Evolutionary conservation across 176 grass and related monocot genomes (phyloP), one percentile per base, ranked within the genome.

Genomic region (Chloris gayana): DNA sequence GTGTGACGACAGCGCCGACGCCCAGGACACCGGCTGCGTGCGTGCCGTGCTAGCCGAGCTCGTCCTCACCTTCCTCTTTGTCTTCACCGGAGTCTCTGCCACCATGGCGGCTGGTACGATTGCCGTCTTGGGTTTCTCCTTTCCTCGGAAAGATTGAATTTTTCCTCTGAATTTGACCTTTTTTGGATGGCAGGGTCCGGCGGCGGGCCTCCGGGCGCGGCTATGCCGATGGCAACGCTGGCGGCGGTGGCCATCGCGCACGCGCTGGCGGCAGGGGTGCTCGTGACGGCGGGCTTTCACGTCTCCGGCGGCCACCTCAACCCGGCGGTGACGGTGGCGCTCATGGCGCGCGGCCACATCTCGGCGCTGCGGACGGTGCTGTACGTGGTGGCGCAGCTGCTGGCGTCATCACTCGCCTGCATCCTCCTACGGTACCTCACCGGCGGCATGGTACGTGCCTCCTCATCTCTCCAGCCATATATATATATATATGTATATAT

Each of bases 41-140:
- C 83, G 88, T 67, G 83, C 83, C 73, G 86, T 93, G 67, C 86
- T 93, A 37, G 96, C 92, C 13, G 96, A 99, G 90, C 31, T 93
- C n/a, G 83, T 99, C 63, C 92, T 99, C 75, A 99, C 96, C 66
- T 99, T 99, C 82, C 86, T 99, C 78, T 95, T 99, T 62, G 90
- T 99, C 79, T 95, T 99, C 87, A 87, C 86, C 32, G 96, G 88
- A 1, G 96, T 99, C 58, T 87, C 90, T 27, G 45, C 92, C 7
- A 76, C 96, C 64, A 99, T 99, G 90, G 76, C 92, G 12, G 88
- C 90, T 2, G 92, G 96, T 95, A 73, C 34, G 31, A 18, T 10
- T 0, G 1, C 46, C 10, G 26, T 2, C 13, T 26, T 15, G 15
- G 0, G 1, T 42, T 7, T 33, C 29, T 54, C 25, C 25, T 8